Percentiles rank a stretch among this genome's conserved stretches.
These are phyloP conservation scores for Ophiostoma quercus DNA, from an alignment of 2,329 filamentous ascomycete genomes.

Conservation along the genomic window DNA sequence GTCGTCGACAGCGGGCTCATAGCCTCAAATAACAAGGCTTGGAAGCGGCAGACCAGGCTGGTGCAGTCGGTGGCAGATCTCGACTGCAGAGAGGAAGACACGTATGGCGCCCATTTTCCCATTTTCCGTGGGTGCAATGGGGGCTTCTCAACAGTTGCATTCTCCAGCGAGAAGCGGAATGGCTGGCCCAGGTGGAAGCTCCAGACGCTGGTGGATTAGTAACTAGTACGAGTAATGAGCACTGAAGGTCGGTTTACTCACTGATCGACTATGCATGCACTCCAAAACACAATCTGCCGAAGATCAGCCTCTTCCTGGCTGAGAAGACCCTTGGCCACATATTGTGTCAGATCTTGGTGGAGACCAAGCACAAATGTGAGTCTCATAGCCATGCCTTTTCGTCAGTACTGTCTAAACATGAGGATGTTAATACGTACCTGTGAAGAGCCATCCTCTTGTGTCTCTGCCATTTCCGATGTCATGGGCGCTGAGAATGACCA, in stretches of 20 bases:
- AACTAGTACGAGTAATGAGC: not conserved
- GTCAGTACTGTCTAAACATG: not conserved
- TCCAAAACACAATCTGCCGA: constrained; percentile 40
- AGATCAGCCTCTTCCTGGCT: constrained; percentile 38
- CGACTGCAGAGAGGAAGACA: not conserved
- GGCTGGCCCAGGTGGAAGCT: constrained; percentile 19
- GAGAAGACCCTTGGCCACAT: constrained; percentile 38
- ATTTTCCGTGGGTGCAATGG: not conserved
- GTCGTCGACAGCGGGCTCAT: not conserved
- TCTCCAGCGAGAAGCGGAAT: constrained; percentile 14
- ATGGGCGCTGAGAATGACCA: constrained; percentile 42
- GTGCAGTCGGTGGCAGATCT: not conserved
- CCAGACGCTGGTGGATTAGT: not conserved
- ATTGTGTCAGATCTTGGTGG: constrained; percentile 38
- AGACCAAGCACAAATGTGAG: constrained; percentile 42
- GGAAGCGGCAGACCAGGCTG: not conserved
- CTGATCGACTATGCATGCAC: constrained; percentile 38
- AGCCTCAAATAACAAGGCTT: constrained; percentile 12
- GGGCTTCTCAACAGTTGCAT: constrained; percentile 12
- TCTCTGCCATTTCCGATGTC: constrained; percentile 42
- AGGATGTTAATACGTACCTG: constrained; percentile 27
- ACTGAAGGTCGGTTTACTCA: not conserved
- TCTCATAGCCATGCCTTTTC: constrained; percentile 39
- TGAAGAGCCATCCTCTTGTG: constrained; percentile 44
- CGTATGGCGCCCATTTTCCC: not conserved